These are phyloP conservation scores for Vitis rotundifolia DNA, from an alignment of 164 flowering plant genomes.

Conservation along the genomic window DNA sequence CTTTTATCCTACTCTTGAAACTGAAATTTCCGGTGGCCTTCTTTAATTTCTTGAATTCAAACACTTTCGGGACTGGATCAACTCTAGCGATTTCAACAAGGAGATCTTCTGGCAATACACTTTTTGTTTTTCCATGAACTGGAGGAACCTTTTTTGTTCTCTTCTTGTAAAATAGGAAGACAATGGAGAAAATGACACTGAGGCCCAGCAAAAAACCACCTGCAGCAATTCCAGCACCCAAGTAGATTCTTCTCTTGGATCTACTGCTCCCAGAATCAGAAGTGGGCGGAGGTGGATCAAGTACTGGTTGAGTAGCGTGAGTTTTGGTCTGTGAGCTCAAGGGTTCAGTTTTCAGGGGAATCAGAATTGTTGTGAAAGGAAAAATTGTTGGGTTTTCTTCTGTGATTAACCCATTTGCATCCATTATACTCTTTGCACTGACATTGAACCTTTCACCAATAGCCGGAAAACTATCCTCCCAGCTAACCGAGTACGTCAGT, in stretches of 20 bases:
- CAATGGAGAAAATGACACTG: background rate
- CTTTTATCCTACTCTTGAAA: slow-evolving; percentile 34
- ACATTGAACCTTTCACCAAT: slow-evolving; percentile 36
- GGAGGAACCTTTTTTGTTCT: background rate
- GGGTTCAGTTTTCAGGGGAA: slow-evolving; percentile 42
- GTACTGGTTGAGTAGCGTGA: slow-evolving; percentile 6
- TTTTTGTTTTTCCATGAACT: slow-evolving; percentile 5
- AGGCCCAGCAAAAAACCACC: slow-evolving; percentile 20
- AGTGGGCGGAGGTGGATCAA: slow-evolving; percentile 3
- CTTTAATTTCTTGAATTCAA: slow-evolving; percentile 37
- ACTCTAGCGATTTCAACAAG: slow-evolving; percentile 34
- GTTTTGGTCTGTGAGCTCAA: slow-evolving; percentile 35
- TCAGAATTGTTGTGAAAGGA: slow-evolving; percentile 34
- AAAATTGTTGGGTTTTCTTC: slow-evolving; percentile 15
- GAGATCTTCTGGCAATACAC: slow-evolving; percentile 25
- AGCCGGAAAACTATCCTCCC: slow-evolving; percentile 20
- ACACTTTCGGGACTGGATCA: slow-evolving; percentile 30
- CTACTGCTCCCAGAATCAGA: background rate
- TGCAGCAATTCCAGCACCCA: slow-evolving; percentile 24
- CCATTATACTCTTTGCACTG: slow-evolving; percentile 7
- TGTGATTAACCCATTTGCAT: slow-evolving; percentile 34
- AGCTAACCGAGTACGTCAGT: slow-evolving; percentile 39
- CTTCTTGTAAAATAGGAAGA: slow-evolving; percentile 21
- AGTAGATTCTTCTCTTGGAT: slow-evolving; percentile 16
- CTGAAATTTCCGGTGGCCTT: slow-evolving; percentile 57